phyloP scores from a whole-genome alignment of 2,329 filamentous ascomycete species.

The Aspergillus novofumigatus region DNA sequence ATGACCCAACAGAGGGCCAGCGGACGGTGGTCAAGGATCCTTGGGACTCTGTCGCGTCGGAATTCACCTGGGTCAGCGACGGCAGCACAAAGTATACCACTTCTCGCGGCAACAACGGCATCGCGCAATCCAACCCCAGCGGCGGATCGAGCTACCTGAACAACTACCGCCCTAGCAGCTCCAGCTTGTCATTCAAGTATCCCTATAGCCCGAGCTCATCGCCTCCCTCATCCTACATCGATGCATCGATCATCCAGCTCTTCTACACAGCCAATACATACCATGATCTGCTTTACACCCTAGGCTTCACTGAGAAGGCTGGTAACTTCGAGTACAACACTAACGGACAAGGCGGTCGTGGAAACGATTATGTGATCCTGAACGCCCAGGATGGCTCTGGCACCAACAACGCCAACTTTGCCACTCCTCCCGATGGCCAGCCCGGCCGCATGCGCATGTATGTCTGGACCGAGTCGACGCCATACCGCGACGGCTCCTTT shows the following conservation, averaged over 20 bases:
- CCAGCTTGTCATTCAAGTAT: constrained; percentile 6
- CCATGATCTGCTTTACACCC: constrained; percentile 13
- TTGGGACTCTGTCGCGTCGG: constrained; percentile 8
- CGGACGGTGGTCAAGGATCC: constrained; percentile 8
- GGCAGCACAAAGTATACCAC: constrained; percentile 9
- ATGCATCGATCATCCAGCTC: constrained; percentile 14
- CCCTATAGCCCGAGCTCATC: constrained; percentile 6
- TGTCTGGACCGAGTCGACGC: constrained; percentile 6
- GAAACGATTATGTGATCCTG: constrained; percentile 13
- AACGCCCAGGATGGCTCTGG: constrained; percentile 15
- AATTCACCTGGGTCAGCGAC: constrained; percentile 13
- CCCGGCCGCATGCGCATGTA: constrained; percentile 15
- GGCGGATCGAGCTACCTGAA: constrained; percentile 5
- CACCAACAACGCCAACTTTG: constrained; percentile 14
- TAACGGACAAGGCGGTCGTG: constrained; percentile 5
- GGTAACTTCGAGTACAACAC: constrained; percentile 16
- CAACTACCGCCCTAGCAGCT: constrained; percentile 8
- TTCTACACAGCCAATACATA: constrained; percentile 18
- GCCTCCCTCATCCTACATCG: constrained; percentile 8
- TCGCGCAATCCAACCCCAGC: constrained; percentile 11
- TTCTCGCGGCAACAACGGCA: constrained; percentile 12
- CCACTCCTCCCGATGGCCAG: constrained; percentile 11
- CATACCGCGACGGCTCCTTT: constrained; percentile 7
- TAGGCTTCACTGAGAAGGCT: constrained; percentile 11
- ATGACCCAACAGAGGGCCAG: constrained; percentile 11